Conservation (phyloP, 768 basidiomycete species). For the Lentinula lateritia region DNA sequence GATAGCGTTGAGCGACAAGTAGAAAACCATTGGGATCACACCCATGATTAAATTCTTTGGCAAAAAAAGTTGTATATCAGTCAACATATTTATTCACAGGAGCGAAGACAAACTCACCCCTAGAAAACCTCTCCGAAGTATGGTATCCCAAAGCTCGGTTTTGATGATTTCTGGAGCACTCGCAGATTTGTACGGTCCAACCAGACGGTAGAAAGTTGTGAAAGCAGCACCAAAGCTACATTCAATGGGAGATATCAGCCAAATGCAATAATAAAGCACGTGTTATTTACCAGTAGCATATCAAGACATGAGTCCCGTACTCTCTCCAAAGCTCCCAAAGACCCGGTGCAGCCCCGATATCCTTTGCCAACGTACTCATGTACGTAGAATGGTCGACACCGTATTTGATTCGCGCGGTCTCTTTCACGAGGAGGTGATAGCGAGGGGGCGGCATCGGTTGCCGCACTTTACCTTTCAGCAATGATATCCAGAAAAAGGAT, state of each 20-base stretch:
- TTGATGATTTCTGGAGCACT: constrained; percentile 38
- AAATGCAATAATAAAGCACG: neutral
- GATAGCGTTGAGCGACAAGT: constrained; percentile 23
- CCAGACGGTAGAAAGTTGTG: constrained; percentile 51
- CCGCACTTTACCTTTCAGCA: constrained; percentile 36
- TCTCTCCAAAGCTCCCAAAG: constrained; percentile 40
- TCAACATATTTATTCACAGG: neutral
- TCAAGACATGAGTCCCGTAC: constrained; percentile 43
- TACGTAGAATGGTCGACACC: constrained; percentile 56
- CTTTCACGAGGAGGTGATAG: constrained; percentile 49
- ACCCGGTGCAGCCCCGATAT: constrained; percentile 49
- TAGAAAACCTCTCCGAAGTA: constrained; percentile 38
- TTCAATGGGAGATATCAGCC: neutral
- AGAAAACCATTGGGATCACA: constrained; percentile 44
- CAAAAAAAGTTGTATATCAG: constrained; percentile 10
- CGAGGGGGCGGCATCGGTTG: constrained; percentile 38
- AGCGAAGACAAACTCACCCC: neutral
- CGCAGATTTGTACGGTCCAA: constrained; percentile 42
- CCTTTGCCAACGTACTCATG: constrained; percentile 50
- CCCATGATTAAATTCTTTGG: constrained; percentile 57
- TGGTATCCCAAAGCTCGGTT: constrained; percentile 58
- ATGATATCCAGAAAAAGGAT: constrained; percentile 49
- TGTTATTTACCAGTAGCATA: constrained; percentile 46
- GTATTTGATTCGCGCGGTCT: constrained; percentile 50
- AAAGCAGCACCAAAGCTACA: constrained; percentile 54